Evolutionary conservation across 768 basidiomycete species (phyloP).

Genomic region (Epithele typhae): DNA sequence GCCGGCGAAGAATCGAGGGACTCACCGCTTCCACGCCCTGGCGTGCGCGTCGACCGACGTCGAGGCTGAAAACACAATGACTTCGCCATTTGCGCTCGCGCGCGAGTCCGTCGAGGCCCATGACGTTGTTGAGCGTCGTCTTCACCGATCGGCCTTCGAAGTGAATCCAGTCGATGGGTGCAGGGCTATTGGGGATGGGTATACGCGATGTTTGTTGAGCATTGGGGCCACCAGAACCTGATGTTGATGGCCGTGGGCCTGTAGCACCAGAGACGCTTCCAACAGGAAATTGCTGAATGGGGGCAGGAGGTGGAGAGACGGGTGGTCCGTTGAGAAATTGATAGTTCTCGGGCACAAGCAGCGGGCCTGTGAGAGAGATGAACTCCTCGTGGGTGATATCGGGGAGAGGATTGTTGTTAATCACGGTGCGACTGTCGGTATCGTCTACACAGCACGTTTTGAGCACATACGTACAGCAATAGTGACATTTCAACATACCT

Average conservation of each 20-base stretch:
- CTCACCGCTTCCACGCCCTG: conserved; percentile 77
- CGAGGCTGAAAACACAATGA: conserved; percentile 78
- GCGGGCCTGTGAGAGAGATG: conserved; percentile 71
- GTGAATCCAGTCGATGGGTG: conserved; percentile 85
- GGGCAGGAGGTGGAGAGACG: conserved; percentile 16
- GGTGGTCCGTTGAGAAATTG: conserved; percentile 27
- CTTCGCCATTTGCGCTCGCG: conserved; percentile 81
- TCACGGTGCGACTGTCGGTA: conserved; percentile 58
- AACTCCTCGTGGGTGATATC: conserved; percentile 88
- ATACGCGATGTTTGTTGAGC: conserved; percentile 26
- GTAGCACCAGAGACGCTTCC: conserved; percentile 20
- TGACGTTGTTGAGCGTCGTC: conserved; percentile 73
- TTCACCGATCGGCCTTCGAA: conserved; percentile 80
- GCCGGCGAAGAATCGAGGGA: background rate
- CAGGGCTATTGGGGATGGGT: conserved; percentile 48
- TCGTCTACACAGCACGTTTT: conserved; percentile 37
- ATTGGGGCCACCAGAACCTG: background rate
- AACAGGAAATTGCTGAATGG: conserved; percentile 9
- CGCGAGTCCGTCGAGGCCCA: conserved; percentile 77
- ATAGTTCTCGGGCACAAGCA: conserved; percentile 80
- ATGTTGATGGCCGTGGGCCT: conserved; percentile 24
- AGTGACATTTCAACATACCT: conserved; percentile 35
- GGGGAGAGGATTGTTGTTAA: conserved; percentile 85
- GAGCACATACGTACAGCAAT: background rate
- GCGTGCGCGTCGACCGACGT: conserved; percentile 66